Percentiles rank a stretch among this genome's conserved stretches.
Evolutionary conservation across 2,329 filamentous ascomycete genomes (phyloP).

Genomic region (Drechslerella dactyloides): DNA sequence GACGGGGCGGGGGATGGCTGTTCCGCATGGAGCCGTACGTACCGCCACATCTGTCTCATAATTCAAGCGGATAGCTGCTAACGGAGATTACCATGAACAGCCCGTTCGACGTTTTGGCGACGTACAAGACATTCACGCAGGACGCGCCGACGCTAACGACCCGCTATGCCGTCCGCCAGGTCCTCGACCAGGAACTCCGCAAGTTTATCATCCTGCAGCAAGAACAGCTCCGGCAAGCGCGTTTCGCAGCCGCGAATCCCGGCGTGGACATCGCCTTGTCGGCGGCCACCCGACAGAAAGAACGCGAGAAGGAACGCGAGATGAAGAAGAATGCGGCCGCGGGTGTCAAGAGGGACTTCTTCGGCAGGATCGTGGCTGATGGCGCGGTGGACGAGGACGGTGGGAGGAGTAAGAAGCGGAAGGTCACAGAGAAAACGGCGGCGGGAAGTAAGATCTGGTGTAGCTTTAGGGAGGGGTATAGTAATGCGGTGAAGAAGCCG

Average conservation of each 20-base stretch:
- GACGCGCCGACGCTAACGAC: slow-evolving; percentile 64
- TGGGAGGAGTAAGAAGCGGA: slow-evolving; percentile 55
- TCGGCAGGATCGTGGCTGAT: slow-evolving; percentile 72
- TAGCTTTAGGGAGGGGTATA: slow-evolving; percentile 86
- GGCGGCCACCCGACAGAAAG: slow-evolving; percentile 56
- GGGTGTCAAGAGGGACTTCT: slow-evolving; percentile 78
- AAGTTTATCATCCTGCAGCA: slow-evolving; percentile 73
- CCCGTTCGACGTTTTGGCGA: slow-evolving; percentile 76
- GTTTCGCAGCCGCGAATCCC: slow-evolving; percentile 59
- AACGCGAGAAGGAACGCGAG: slow-evolving; percentile 55
- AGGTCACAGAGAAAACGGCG: slow-evolving; percentile 56
- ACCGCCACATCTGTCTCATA: slow-evolving; percentile 19
- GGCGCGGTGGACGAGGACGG: slow-evolving; percentile 59
- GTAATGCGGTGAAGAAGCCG: slow-evolving; percentile 89
- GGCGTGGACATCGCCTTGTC: slow-evolving; percentile 55
- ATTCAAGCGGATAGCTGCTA: slow-evolving; percentile 1
- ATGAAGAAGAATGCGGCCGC: slow-evolving; percentile 53
- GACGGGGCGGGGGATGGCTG: slow-evolving; percentile 71
- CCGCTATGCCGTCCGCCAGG: slow-evolving; percentile 90
- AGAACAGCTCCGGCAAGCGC: slow-evolving; percentile 68
- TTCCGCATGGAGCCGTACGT: slow-evolving; percentile 93
- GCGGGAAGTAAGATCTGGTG: slow-evolving; percentile 76
- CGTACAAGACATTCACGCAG: slow-evolving; percentile 72
- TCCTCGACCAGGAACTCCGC: slow-evolving; percentile 86
- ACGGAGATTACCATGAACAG: slow-evolving; percentile 57